Base-by-base conservation (phyloP, 495 filamentous ascomycete genomes). In the Penicillium tannophilum region DNA sequence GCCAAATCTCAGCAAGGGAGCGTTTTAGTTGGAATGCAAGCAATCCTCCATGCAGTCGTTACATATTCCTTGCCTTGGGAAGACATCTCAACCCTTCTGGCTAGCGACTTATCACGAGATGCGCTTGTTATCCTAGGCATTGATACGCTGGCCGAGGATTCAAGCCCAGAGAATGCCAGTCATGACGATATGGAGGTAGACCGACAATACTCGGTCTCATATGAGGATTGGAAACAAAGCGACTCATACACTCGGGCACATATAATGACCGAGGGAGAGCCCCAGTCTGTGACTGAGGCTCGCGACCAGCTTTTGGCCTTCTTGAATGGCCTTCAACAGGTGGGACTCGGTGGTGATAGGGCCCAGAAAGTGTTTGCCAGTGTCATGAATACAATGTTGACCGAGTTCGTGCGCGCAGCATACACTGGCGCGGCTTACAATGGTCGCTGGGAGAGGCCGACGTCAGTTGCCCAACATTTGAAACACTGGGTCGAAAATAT, bases 351-450 rank as follows among this genome's bases (percentile, higher is more conserved):
- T 10, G 88, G 88, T 8, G 86, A 90, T 58, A 81, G 80, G 54
- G 90, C 90, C 50, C 89, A 93, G 66, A 81, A 88, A 45, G 80
- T 89, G 12, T 91, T 94, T 62, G 91, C 89, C 23, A 79, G 86
- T 58, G 80, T 91, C 44, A 90, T 92, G 82, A 82, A 89, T 62
- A 70, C 76, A 19, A 82, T 87, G 65, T 84, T 92, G 82, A 83
- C 79, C n/a, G 71, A 79, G 28, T 89, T 88, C 63, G 80, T 92
- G 35, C 77, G 75, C 39, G 72, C 80, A 12, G 79, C 82, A 0
- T 92, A 87, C 66, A 78, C 82, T 6, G 39, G 75, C 42, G 72
- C 80, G 14, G 79, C 82, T 0, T 92, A 87, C 66, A 78, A 82
- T 7, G 78, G 76, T 0, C 67, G 83, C 47, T 90, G 88, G 88